Base-by-base conservation (phyloP, 2,329 filamentous ascomycete species). In the Proliferodiscus dingleyae region DNA sequence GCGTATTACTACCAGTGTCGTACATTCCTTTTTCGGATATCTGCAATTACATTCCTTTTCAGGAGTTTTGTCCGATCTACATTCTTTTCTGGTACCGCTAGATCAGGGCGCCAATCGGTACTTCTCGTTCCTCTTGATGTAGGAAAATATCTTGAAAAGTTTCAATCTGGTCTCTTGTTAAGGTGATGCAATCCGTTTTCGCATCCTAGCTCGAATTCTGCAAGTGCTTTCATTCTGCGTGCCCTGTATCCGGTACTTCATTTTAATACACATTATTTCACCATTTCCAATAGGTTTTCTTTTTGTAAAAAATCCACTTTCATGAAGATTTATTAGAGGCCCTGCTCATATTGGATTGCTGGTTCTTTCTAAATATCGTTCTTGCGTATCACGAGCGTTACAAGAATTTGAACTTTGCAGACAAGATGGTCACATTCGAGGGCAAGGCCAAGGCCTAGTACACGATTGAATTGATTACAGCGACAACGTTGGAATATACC, bases 51-150 rank as follows among this genome's bases (percentile, higher is more conserved):
- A 41, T 38, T 44, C 37, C 21, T 44, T 24, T 44, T 24, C 47
- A 41, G 44, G 44, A 36, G 37, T 9, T 33, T 34, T 41, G 37
- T 33, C 46, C 45, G 41, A 41, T 40, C 32, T 19, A 51, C 49
- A 45, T 45, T 51, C 45, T 33, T 51, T 51, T 37, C 10, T 36
- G 26, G 29, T 41, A 41, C 41, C 37, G 37, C 19, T 18, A 37
- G 37, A 16, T 23, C 33, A 34, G 15, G 7, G 6, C 4, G 19
- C 32, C 32, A 34, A 34, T 34, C 18, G 32, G 10, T 18, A 15
- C 13, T 34, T 18, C 32, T 34, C 18, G 32, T 18, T 34, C n/a
- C 32, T 21, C 10, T 34, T 11, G 9, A 32, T 18, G 10, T 9
- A n/a, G 18, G 32, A 15, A 10, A 26, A 36, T 18, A 9, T 22